phyloP scores from a whole-genome alignment of 352 stramenopile genomes.

The Pythium phragmiticola region DNA sequence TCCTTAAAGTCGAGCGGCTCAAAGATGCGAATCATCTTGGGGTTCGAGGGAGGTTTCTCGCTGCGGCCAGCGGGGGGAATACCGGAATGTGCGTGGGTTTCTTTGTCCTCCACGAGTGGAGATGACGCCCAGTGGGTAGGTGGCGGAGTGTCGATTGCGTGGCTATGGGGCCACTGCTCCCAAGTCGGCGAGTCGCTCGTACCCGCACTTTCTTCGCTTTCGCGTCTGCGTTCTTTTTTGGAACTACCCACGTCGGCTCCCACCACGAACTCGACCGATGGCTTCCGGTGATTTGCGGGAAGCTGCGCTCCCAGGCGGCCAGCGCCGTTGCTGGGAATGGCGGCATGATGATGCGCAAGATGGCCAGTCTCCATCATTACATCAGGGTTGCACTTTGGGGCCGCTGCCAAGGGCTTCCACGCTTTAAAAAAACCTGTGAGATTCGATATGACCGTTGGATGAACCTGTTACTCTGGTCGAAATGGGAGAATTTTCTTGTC shows the following conservation, averaged over 20 bases:
- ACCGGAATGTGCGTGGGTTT: too few relatives aligned
- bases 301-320: background rate
- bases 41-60: too few relatives aligned
- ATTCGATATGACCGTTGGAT: constrained; percentile 6
- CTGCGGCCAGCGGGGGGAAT: too few relatives aligned
- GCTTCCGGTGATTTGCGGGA: constrained; percentile 2
- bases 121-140: background rate
- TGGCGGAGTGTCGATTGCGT: constrained; percentile 1
- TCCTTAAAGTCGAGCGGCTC: constrained; percentile 36
- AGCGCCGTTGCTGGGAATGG: background rate
- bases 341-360: background rate
- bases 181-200: background rate
- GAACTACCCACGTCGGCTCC: background rate
- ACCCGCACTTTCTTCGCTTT: background rate
- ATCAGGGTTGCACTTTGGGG: constrained; percentile 6
- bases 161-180: constrained; percentile 2
- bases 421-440: constrained; percentile 4
- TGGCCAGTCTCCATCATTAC: constrained; percentile 5
- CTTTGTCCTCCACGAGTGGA: background rate
- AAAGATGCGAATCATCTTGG: constrained; percentile 38
- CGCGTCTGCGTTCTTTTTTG: background rate
- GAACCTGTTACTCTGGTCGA: constrained; percentile 14
- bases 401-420: background rate
- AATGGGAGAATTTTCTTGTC: background rate
- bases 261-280: background rate